Evolutionary conservation across 306 rosid species (phyloP), one percentile per base, ranked within the genome.

Genomic region (Cucurbita maxima): DNA sequence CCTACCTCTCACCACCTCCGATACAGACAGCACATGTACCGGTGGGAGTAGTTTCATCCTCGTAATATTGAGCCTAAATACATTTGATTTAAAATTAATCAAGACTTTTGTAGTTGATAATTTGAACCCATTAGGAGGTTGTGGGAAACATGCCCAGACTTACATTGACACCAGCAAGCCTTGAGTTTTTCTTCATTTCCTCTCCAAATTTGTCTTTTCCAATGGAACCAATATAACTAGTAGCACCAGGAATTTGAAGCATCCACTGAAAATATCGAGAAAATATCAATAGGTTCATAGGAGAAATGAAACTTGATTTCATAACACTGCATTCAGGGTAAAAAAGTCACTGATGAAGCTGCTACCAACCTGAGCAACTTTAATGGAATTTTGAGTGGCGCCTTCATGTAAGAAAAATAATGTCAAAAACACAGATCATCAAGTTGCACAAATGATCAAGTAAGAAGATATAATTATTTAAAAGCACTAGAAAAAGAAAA

Each of bases 1-100:
- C 80, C 80, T 48, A 91, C 97, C 99, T 90, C 75, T 91, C 97
- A 79, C 96, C 97, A 74, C 96, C 96, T 71, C 81, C 89, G 25
- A 92, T 87, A 83, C 98, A 90, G 68, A 90, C 98, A 84, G 90
- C 98, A 86, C 98, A 92, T 66, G 98, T 92, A 76, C 98, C 98
- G 0, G 98, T 92, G 63, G 98, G 96, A 75, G 93, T 80, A 58
- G 78, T 79, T 51, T 89, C 97, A 54, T 89, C 93, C 82, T 89
- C 91, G 50, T 87, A 91, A 76, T 94, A 94, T 63, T 94, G 90
- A 41, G 88, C 99, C 99, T 94, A 81, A 73, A 16, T 44, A 57
- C 69, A 58, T 41, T 25, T 66, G 36, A 64, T 43, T 40, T 64
- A 5, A 44, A 19, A 10, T 43, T 44, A 66, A 66, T 44, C 25